Percentiles rank a stretch among this genome's conserved stretches.
Evolutionary conservation across 2,329 filamentous ascomycete species (phyloP).

Genomic region (Penicillium hordei): DNA sequence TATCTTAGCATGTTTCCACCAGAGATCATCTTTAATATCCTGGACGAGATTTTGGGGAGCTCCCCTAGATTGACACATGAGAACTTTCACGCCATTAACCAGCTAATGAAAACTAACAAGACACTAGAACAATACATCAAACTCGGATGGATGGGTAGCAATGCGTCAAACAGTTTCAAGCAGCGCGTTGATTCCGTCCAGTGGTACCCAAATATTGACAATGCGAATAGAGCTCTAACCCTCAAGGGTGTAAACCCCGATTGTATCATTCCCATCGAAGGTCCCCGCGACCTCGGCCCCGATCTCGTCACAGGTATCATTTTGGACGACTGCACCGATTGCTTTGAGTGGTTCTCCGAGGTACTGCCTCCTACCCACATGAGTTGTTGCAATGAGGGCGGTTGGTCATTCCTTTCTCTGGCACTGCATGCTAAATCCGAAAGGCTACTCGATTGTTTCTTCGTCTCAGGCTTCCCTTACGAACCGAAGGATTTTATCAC

Average conservation of each 20-base stretch:
- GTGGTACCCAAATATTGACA: neutral
- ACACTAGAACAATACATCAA: neutral
- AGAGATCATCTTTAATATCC: slow-evolving; percentile 11
- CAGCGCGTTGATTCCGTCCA: neutral
- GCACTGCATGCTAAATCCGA: neutral
- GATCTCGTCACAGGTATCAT: slow-evolving; percentile 14
- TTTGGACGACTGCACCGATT: slow-evolving; percentile 13
- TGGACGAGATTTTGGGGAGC: slow-evolving; percentile 4
- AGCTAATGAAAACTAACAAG: neutral
- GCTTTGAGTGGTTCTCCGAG: slow-evolving; percentile 11
- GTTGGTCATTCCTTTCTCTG: slow-evolving; percentile 18
- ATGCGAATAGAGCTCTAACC: neutral
- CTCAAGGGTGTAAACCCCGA: neutral
- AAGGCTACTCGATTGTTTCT: neutral
- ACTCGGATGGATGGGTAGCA: neutral
- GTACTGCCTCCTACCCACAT: neutral
- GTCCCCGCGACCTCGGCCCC: neutral
- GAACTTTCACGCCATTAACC: slow-evolving; percentile 3
- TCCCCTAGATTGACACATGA: slow-evolving; percentile 7
- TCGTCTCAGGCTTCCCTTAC: neutral
- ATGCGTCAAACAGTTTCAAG: neutral
- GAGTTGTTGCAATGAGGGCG: slow-evolving; percentile 13
- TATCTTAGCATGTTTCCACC: slow-evolving; percentile 5
- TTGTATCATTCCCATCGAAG: neutral
- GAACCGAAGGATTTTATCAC: neutral